These are phyloP conservation scores for Clausena lansium DNA, from an alignment of 345 rosid species.

Conservation along the genomic window DNA sequence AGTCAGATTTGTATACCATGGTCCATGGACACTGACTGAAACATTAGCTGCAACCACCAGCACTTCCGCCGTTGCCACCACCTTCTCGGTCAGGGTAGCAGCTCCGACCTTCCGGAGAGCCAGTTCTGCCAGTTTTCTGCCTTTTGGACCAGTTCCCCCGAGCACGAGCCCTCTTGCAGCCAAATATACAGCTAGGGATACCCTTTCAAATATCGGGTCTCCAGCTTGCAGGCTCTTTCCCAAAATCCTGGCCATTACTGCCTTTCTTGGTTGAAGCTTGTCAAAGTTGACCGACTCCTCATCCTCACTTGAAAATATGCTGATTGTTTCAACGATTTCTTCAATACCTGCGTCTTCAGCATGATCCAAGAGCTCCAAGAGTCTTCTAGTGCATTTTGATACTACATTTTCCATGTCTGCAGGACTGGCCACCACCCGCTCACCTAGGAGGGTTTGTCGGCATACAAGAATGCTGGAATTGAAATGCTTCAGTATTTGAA, in stretches of 20 bases:
- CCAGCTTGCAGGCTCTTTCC: conserved; percentile 77
- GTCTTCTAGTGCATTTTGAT: conserved; percentile 37
- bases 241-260: conserved; percentile 59
- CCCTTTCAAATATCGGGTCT: conserved; percentile 72
- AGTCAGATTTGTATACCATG: conserved; percentile 56
- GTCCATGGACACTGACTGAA: conserved; percentile 59
- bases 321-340: conserved; percentile 52
- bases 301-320: conserved; percentile 34
- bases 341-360: conserved; percentile 50
- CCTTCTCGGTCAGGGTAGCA: conserved; percentile 43
- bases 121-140: conserved; percentile 52
- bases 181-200: conserved; percentile 58
- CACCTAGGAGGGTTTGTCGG: conserved; percentile 66
- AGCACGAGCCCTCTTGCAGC: conserved; percentile 68
- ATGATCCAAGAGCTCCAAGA: conserved; percentile 52
- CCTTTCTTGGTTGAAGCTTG: conserved; percentile 45
- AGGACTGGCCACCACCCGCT: conserved; percentile 40
- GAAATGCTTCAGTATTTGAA: conserved; percentile 9
- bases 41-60: conserved; percentile 61
- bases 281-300: conserved; percentile 18
- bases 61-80: conserved; percentile 54
- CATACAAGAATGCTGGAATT: conserved; percentile 72
- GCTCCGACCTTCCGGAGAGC: conserved; percentile 75
- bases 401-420: conserved; percentile 54
- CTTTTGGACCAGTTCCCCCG: conserved; percentile 50